Evolutionary conservation across 176 grass and related monocot genomes (phyloP), one percentile per base, ranked within the genome.

Genomic region (Neostapfia colusana): DNA sequence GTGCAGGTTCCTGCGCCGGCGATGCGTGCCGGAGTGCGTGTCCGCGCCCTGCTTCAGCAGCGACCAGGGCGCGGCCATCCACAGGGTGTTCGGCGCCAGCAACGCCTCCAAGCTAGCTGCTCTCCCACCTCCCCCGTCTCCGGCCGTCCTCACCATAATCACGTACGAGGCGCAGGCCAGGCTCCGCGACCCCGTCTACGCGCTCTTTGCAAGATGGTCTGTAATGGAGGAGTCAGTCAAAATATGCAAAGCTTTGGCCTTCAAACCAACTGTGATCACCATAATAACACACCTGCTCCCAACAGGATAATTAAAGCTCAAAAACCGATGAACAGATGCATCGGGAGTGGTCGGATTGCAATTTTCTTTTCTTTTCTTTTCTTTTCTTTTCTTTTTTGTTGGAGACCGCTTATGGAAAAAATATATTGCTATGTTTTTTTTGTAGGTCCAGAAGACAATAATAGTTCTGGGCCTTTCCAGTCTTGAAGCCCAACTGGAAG

Each of bases 61-160:
- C 49, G 95, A 98, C 12, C 86, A 98, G 59, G 91, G 91, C 27
- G 78, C 91, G 0, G 95, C 95, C 10, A 94, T 94, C 69, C 95
- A 98, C 85, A 98, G 88, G 87, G 86, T 98, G 17, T 98, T 98
- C 58, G 95, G 95, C 65, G 95, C 95, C 34, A 98, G 95, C 87
- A 98, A 98, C 39, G 89, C 90, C 9, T 91, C 95, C 14, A 98
- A n/a, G n/a, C n/a, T n/a, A 98, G 95, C 95, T 98, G 65, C 80
- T 98, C 62, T 78, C 85, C n/a, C 95, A 98, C 81, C 79, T 98
- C n/a, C 42, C 95, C 95, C n/a, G 61, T 72, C 35, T 41, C 79
- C 14, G 84, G 89, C 95, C 38, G 91, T 93, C 13, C 87, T 92
- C 79, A 92, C 95, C 67, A n/a, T n/a, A n/a, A 91, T 98, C 79